phyloP scores from a whole-genome alignment of 1,139 yeast genomes.

The Yamadazyma triangularis region DNA sequence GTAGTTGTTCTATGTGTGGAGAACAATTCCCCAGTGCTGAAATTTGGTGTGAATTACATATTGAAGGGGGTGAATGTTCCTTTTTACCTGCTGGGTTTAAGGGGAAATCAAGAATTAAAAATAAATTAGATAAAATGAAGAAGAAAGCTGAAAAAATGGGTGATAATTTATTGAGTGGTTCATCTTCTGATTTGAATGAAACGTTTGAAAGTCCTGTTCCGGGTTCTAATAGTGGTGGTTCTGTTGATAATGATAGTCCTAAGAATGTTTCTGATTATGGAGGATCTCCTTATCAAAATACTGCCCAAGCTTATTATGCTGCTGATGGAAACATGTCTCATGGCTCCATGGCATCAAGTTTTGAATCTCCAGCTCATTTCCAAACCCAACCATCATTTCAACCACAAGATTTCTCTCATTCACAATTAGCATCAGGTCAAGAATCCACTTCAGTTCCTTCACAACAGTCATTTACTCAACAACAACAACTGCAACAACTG shows the following conservation, averaged over 20 bases:
- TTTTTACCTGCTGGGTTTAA: conserved; percentile 57
- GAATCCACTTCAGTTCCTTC: not conserved
- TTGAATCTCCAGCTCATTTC: not conserved
- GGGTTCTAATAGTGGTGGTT: not conserved
- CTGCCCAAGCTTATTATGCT: not conserved
- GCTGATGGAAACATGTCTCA: no score
- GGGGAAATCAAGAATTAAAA: conserved; percentile 46
- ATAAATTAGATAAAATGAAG: conserved; percentile 38
- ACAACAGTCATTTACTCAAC: not conserved
- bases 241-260: no score
- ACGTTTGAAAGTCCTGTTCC: not conserved
- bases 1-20: conserved; percentile 82
- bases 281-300: conserved; percentile 2
- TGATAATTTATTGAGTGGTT: no score
- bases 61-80: conserved; percentile 78
- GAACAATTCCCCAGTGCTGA: conserved; percentile 70
- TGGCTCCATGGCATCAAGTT: not conserved
- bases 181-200: not conserved
- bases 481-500: not conserved
- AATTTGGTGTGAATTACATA: conserved; percentile 86
- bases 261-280: conserved; percentile 2
- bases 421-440: no score
- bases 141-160: conserved; percentile 10
- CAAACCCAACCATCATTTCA: not conserved
- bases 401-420: no score